Percentiles rank a stretch among this genome's conserved stretches.
phyloP scores from a whole-genome alignment of 345 rosid genomes.

The Crucihimalaya himalaica region DNA sequence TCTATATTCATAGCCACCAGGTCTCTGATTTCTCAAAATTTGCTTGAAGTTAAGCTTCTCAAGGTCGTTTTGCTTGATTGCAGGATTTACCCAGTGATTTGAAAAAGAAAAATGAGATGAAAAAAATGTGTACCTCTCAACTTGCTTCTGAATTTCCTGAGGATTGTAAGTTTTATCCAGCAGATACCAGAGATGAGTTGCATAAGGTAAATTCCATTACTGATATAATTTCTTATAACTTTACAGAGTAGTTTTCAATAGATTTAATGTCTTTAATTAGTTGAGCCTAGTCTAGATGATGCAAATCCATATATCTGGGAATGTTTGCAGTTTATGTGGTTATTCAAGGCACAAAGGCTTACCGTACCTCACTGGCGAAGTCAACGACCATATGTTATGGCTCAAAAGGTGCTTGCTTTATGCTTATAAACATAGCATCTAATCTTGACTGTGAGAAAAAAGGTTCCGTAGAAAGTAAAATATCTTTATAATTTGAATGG shows the following conservation, averaged over 20 bases:
- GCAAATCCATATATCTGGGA: not conserved
- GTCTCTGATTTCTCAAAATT: not conserved
- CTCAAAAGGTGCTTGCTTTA: no score
- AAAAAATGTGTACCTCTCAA: conserved; percentile 66
- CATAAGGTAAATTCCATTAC: no score
- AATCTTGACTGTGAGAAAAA: no score
- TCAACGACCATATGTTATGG: conserved; percentile 75
- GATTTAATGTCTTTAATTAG: not conserved
- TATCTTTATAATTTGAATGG: no score
- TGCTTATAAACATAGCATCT: no score
- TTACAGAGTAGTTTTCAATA: not conserved
- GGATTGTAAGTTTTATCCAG: no score
- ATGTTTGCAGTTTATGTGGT: conserved; percentile 76
- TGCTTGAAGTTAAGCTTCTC: conserved; percentile 14
- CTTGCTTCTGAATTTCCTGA: conserved; percentile 82
- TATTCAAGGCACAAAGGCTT: conserved; percentile 83
- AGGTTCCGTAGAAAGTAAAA: no score
- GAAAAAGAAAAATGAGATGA: conserved; percentile 63
- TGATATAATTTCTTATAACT: no score
- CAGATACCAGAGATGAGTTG: no score
- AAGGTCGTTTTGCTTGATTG: conserved; percentile 14
- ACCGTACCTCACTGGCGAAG: conserved; percentile 86
- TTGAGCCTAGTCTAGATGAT: conserved; percentile 2
- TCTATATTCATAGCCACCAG: not conserved
- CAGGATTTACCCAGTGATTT: conserved; percentile 75